Percentiles rank a stretch among this genome's conserved stretches.
phyloP scores from a whole-genome alignment of 768 basidiomycete genomes.

The Pleurotus pulmonarius region DNA sequence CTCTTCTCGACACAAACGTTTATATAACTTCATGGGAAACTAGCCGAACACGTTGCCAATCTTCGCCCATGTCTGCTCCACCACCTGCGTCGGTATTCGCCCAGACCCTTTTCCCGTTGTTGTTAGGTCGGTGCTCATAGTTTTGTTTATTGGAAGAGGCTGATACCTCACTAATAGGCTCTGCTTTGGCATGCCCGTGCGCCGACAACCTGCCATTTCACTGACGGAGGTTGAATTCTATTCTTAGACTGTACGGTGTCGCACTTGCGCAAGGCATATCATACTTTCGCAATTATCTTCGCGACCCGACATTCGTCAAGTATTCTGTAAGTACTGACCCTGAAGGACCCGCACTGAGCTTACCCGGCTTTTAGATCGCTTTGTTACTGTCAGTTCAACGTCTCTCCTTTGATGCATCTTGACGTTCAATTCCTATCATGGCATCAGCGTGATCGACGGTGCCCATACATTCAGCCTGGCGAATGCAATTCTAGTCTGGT shows the following conservation, averaged over 20 bases:
- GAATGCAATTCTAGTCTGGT: not conserved
- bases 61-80: not conserved
- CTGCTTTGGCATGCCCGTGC: not conserved
- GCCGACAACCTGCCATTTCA: not conserved
- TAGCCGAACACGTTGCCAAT: too few species aligned
- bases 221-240: not conserved
- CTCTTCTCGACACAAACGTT: too few species aligned
- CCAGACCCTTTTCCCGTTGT: not conserved
- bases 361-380: not conserved
- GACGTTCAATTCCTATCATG: not conserved
- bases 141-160: not conserved
- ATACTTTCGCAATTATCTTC: constrained; percentile 1
- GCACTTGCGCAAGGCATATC: not conserved
- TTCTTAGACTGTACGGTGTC: not conserved
- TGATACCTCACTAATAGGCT: not conserved
- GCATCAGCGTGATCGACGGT: not conserved
- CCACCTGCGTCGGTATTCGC: not conserved
- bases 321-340: not conserved
- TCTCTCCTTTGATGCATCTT: too few species aligned
- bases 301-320: not conserved
- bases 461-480: constrained; percentile 4
- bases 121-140: not conserved
- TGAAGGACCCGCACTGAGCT: not conserved
- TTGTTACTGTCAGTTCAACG: not conserved
- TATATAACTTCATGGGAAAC: too few species aligned